A percentile compares a stretch with the other conserved stretches of the same genome.
Evolutionary conservation across 2,329 filamentous ascomycete species (phyloP).

Genomic region (Bimuria novae-zelandiae): DNA sequence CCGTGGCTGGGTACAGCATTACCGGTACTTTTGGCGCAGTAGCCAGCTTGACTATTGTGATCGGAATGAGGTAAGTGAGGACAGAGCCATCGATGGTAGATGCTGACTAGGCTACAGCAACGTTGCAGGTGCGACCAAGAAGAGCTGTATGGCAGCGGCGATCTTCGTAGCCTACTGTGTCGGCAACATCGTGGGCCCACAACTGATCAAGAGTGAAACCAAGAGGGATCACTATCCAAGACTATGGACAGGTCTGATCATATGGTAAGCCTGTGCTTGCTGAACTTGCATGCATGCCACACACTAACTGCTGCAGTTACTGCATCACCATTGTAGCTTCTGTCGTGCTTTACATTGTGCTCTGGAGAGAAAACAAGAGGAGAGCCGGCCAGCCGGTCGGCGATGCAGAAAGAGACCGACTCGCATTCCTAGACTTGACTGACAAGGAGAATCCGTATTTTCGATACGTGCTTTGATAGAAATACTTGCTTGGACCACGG

Average conservation of each 20-base stretch:
- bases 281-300: not conserved
- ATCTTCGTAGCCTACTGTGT: slow-evolving; percentile 79
- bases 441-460: slow-evolving; percentile 64
- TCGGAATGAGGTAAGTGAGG: slow-evolving; percentile 54
- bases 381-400: slow-evolving; percentile 56
- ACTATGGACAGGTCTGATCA: slow-evolving; percentile 71
- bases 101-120: slow-evolving; percentile 54
- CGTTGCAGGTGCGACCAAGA: slow-evolving; percentile 77
- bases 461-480: slow-evolving; percentile 54
- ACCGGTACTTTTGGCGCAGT: slow-evolving; percentile 75
- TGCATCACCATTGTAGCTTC: slow-evolving; percentile 68
- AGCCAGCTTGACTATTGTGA: slow-evolving; percentile 63
- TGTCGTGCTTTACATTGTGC: slow-evolving; percentile 60
- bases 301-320: slow-evolving; percentile 55
- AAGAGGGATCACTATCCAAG: slow-evolving; percentile 70
- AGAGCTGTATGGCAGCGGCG: slow-evolving; percentile 73
- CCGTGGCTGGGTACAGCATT: slow-evolving; percentile 72
- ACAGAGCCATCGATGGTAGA: no score
- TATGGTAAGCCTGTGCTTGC: slow-evolving; percentile 50
- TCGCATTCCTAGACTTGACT: slow-evolving; percentile 57
- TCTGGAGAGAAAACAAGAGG: slow-evolving; percentile 56
- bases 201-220: slow-evolving; percentile 70
- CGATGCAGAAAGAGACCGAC: slow-evolving; percentile 60
- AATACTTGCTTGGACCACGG: not conserved
- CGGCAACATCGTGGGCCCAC: slow-evolving; percentile 76